Percentiles rank a stretch among this genome's conserved stretches.
Evolutionary conservation across 2,329 filamentous ascomycete species (phyloP).

Genomic region (Colletotrichum lindemuthianum): DNA sequence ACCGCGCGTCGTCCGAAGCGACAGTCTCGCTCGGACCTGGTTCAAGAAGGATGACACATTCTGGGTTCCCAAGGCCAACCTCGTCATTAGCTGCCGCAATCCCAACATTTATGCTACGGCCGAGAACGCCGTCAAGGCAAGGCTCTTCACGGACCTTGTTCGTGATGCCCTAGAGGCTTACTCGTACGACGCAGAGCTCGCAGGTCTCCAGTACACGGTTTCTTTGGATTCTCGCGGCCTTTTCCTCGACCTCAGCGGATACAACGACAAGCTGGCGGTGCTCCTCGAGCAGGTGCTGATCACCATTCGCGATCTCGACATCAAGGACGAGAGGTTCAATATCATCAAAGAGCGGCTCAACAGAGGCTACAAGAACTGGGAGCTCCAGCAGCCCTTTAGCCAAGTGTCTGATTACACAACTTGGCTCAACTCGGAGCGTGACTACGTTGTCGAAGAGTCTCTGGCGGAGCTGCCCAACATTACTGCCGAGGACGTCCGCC

Average conservation of each 20-base stretch:
- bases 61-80: conserved; percentile 94
- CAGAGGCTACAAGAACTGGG: conserved; percentile 84
- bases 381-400: conserved; percentile 87
- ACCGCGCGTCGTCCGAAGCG: conserved; percentile 87
- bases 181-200: conserved; percentile 94
- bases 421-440: conserved; percentile 81
- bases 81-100: conserved; percentile 83
- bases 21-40: conserved; percentile 84
- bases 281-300: conserved; percentile 88
- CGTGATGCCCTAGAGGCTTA: conserved; percentile 91
- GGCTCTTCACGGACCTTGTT: conserved; percentile 85
- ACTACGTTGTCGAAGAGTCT: conserved; percentile 83
- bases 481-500: conserved; percentile 76
- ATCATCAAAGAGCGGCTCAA: conserved; percentile 88
- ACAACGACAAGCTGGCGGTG: conserved; percentile 95
- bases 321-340: conserved; percentile 88
- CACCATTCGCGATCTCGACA: conserved; percentile 84
- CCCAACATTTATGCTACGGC: conserved; percentile 83
- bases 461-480: conserved; percentile 80
- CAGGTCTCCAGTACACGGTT: conserved; percentile 87
- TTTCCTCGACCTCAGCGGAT: conserved; percentile 83
- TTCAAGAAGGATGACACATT: conserved; percentile 99
- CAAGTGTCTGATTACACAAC: conserved; percentile 86
- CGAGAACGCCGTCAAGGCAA: conserved; percentile 79
- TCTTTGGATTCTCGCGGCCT: conserved; percentile 77